phyloP scores from a whole-genome alignment of 805 yeast species.

The Zygoascus biomembranicola region DNA sequence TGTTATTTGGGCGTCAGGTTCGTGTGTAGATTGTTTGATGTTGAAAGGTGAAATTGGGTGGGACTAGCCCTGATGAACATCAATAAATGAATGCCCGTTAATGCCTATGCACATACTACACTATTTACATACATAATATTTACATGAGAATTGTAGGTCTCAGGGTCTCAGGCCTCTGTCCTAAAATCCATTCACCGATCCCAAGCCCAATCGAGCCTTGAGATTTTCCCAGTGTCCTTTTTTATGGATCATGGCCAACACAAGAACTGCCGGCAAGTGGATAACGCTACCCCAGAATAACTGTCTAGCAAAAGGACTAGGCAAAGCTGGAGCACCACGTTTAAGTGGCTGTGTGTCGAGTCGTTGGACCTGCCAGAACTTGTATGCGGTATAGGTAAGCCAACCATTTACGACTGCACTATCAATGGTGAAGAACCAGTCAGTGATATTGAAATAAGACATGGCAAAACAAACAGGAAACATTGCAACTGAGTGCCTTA shows the following conservation, averaged over 20 bases:
- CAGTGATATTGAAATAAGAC: conserved; percentile 72
- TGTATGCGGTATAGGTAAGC: conserved; percentile 70
- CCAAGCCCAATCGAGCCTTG: conserved; percentile 20
- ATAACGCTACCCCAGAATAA: conserved; percentile 91
- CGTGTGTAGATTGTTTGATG: background rate
- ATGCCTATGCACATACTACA: background rate
- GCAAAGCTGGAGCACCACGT: conserved; percentile 24
- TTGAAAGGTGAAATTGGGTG: background rate
- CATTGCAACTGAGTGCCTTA: conserved; percentile 86
- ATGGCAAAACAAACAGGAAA: conserved; percentile 86
- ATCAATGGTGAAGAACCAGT: conserved; percentile 71
- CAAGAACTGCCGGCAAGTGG: conserved; percentile 84
- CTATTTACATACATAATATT: background rate
- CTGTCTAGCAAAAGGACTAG: conserved; percentile 62
- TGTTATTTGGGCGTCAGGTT: background rate
- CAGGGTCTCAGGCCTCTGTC: too few relatives aligned
- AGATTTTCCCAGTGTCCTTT: conserved; percentile 90
- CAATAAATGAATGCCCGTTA: too few relatives aligned
- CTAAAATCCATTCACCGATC: background rate
- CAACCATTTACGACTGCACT: conserved; percentile 77
- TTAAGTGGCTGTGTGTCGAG: conserved; percentile 10
- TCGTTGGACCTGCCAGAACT: conserved; percentile 83
- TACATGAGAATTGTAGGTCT: background rate
- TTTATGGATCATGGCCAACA: conserved; percentile 90
- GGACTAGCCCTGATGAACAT: too few relatives aligned